These are phyloP conservation scores for Colletotrichum salicis DNA, from an alignment of 2,329 filamentous ascomycete species.

Conservation along the genomic window DNA sequence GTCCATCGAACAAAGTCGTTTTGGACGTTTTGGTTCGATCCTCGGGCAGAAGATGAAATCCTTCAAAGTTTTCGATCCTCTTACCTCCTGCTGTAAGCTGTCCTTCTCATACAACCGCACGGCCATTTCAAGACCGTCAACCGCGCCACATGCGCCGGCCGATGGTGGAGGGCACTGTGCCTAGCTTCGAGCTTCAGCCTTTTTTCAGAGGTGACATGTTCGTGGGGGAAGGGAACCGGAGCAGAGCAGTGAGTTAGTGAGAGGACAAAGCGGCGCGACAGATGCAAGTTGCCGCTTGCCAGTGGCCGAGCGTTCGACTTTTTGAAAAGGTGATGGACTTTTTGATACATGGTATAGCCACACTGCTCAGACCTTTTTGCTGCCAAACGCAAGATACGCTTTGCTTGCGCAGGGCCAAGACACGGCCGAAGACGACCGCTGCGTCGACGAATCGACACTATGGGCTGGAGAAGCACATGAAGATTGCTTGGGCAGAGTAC, in stretches of 20 bases:
- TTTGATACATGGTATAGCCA: conserved; percentile 31
- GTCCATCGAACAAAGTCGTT: neutral
- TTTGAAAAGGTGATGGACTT: neutral
- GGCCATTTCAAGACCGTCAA: conserved; percentile 10
- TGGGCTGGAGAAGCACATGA: neutral
- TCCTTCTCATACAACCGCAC: conserved; percentile 27
- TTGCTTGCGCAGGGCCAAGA: conserved; percentile 33
- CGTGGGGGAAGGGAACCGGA: neutral
- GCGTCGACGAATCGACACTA: conserved; percentile 2
- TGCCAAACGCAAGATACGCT: conserved; percentile 35
- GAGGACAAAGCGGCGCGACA: conserved; percentile 22
- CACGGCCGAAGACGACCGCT: conserved; percentile 23
- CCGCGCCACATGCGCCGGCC: conserved; percentile 16
- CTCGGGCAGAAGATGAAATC: conserved; percentile 34
- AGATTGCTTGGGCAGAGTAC: neutral
- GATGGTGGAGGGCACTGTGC: conserved; percentile 8
- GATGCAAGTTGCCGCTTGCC: conserved; percentile 17
- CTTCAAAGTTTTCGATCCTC: conserved; percentile 8
- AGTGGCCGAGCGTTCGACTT: conserved; percentile 18
- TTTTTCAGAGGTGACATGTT: neutral
- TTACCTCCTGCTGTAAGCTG: neutral
- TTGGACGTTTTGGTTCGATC: conserved; percentile 29
- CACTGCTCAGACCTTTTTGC: conserved; percentile 27
- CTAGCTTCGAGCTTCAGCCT: neutral
- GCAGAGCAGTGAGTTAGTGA: no score